These are phyloP conservation scores for Pharnaceum exiguum DNA, from an alignment of 148 eudicot species.

Conservation along the genomic window DNA sequence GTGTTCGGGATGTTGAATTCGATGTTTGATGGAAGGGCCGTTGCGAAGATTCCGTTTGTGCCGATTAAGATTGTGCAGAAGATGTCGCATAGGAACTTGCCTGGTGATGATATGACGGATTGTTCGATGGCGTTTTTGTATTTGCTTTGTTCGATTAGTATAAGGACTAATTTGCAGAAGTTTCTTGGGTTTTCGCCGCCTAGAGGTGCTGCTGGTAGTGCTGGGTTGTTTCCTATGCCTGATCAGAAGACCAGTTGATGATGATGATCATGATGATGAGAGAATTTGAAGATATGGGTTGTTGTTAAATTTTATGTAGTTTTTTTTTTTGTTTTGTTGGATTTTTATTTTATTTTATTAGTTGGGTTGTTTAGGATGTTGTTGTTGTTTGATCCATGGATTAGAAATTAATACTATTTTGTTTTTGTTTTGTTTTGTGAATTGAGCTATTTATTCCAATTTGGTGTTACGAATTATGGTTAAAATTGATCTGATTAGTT, in stretches of 20 bases:
- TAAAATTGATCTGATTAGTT: no score
- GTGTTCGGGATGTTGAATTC: conserved; percentile 77
- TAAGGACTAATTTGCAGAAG: conserved; percentile 94
- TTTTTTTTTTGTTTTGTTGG: no score
- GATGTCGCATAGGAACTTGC: conserved; percentile 83
- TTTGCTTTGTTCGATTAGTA: conserved; percentile 82
- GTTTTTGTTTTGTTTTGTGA: no score
- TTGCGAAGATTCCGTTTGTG: conserved; percentile 84
- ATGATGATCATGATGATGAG: no score
- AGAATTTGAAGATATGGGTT: no score
- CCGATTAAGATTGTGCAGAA: conserved; percentile 81
- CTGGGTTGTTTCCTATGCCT: conserved; percentile 82
- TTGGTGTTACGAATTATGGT: no score
- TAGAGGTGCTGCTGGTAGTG: conserved; percentile 63
- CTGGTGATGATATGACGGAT: conserved; percentile 89
- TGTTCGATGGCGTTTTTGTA: conserved; percentile 99
- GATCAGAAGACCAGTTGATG: conserved; percentile 74
- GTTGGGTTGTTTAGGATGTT: no score
- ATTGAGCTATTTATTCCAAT: no score
- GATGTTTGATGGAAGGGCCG: conserved; percentile 74
- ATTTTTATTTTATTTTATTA: no score
- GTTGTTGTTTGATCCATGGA: no score
- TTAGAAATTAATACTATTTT: no score
- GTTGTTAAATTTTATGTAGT: no score
- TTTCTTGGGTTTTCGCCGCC: conserved; percentile 92